A percentile compares a stretch with the other conserved stretches of the same genome.
These are phyloP conservation scores for Paecilomyces formosus DNA, from an alignment of 2,329 filamentous ascomycete species.

Conservation along the genomic window DNA sequence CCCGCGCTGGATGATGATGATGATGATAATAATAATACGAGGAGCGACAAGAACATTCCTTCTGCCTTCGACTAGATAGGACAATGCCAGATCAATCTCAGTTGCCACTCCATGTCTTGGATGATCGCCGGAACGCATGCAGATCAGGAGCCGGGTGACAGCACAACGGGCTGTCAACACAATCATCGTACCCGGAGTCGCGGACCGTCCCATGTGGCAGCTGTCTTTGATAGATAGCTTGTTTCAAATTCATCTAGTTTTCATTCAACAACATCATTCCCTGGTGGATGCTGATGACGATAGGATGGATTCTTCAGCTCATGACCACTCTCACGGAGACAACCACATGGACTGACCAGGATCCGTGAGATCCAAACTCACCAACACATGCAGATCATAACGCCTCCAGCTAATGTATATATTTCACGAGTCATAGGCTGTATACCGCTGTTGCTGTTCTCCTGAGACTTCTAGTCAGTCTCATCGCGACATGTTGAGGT, in stretches of 20 bases:
- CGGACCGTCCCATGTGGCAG: neutral
- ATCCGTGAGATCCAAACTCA: neutral
- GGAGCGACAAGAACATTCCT: neutral
- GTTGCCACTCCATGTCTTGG: neutral
- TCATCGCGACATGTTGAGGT: neutral
- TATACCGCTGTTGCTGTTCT: neutral
- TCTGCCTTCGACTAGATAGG: neutral
- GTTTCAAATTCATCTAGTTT: neutral
- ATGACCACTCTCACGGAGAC: neutral
- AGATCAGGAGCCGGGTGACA: neutral
- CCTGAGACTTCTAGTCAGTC: neutral
- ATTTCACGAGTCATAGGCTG: neutral
- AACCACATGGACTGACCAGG: neutral
- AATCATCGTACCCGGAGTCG: neutral
- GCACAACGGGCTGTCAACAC: neutral
- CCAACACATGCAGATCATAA: neutral
- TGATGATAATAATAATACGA: no score
- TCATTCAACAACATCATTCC: neutral
- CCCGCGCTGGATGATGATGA: slow-evolving; percentile 1
- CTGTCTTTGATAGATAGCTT: neutral
- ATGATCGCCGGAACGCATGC: neutral
- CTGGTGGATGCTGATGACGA: neutral
- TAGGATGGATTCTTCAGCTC: neutral
- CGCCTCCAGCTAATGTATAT: neutral
- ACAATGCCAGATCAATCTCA: neutral